A percentile compares a stretch with the other conserved stretches of the same genome.
phyloP scores from a whole-genome alignment of 768 basidiomycete species.

The Boletellus sp. region DNA sequence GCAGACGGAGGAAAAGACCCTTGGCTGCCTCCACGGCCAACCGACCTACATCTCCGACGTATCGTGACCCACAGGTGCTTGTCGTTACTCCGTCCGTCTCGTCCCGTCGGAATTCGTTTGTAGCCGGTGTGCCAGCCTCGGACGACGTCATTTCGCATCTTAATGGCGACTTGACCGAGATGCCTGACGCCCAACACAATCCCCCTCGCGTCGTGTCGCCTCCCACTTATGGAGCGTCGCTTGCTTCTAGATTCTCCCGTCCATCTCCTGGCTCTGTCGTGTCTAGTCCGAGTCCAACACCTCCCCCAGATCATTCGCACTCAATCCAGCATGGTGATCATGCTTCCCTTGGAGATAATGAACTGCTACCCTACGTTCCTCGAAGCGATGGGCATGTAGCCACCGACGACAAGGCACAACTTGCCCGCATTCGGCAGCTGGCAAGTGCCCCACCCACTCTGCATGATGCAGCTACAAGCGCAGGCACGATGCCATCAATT shows the following conservation, averaged over 20 bases:
- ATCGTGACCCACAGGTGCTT: conserved; percentile 10
- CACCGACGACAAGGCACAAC: conserved; percentile 59
- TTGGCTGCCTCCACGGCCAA: not conserved
- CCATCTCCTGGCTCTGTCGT: conserved; percentile 1
- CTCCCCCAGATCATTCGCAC: conserved; percentile 11
- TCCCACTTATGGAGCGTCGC: conserved; percentile 44
- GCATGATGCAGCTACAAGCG: conserved; percentile 10
- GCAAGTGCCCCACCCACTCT: conserved; percentile 49
- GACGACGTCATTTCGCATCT: not conserved
- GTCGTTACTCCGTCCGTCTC: conserved; percentile 7
- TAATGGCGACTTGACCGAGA: not conserved
- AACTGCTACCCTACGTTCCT: conserved; percentile 28
- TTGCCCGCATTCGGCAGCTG: conserved; percentile 49
- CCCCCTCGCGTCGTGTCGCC: conserved; percentile 31
- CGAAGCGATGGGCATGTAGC: conserved; percentile 54
- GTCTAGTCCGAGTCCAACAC: conserved; percentile 4
- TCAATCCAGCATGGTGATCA: conserved; percentile 3
- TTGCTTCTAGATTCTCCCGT: conserved; percentile 13
- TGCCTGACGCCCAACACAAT: conserved; percentile 1
- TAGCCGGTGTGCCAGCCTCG: conserved; percentile 7
- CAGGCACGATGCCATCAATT: conserved; percentile 22
- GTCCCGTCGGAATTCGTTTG: conserved; percentile 30
- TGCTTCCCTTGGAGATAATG: conserved; percentile 7
- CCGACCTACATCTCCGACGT: conserved; percentile 21
- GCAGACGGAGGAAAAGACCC: conserved; percentile 44